A percentile compares a stretch with the other conserved stretches of the same genome.
These are phyloP conservation scores for Chlamydomonas sphaeroides DNA, from an alignment of 139 green algal genomes.

Conservation along the genomic window DNA sequence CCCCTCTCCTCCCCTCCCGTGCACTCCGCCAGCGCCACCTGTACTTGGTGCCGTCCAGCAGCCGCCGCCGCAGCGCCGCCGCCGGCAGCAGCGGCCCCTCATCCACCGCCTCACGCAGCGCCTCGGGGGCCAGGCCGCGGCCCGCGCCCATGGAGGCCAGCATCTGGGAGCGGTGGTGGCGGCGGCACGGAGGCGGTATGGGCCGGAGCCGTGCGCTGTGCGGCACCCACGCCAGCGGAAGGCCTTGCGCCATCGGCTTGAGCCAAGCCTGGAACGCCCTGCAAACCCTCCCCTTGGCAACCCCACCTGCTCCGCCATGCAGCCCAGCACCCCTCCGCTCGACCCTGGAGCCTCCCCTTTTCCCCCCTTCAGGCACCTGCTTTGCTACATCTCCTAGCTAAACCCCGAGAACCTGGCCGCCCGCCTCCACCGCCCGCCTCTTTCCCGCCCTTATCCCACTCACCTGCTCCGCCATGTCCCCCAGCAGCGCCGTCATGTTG, in stretches of 20 bases:
- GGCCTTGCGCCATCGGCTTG: no score
- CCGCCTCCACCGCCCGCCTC: background rate
- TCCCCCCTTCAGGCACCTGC: background rate
- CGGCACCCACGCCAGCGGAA: no score
- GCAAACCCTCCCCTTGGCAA: background rate
- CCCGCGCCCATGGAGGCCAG: background rate
- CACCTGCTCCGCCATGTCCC: constrained; percentile 37
- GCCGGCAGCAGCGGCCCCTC: constrained; percentile 48
- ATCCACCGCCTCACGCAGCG: constrained; percentile 40
- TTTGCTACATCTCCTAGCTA: no score
- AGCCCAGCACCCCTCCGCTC: background rate
- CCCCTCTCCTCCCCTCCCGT: no score
- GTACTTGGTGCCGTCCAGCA: constrained; percentile 67
- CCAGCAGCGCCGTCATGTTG: constrained; percentile 46
- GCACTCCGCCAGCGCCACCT: constrained; percentile 3
- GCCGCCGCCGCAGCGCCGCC: constrained; percentile 13
- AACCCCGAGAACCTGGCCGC: no score
- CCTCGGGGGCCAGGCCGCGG: background rate
- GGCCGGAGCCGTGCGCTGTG: no score
- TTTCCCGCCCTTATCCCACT: background rate
- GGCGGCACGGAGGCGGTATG: no score
- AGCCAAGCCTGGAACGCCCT: no score
- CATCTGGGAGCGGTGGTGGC: constrained; percentile 23
- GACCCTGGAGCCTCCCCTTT: background rate
- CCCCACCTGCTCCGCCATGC: background rate